A percentile compares a stretch with the other conserved stretches of the same genome.
These are phyloP conservation scores for Diutina rugosa DNA, from an alignment of 1,139 yeast genomes.

Conservation along the genomic window DNA sequence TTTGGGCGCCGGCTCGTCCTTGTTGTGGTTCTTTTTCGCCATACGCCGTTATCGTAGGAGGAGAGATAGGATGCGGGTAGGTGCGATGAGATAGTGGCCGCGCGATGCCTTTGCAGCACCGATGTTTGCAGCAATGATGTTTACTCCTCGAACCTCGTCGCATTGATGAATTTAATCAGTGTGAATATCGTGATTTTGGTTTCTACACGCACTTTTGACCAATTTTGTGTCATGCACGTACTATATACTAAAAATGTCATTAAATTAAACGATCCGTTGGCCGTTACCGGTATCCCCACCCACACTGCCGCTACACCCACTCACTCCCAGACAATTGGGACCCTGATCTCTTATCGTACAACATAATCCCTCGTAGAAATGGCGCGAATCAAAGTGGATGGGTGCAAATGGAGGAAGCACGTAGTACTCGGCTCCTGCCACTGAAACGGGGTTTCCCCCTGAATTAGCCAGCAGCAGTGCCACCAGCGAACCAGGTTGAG, in stretches of 20 bases:
- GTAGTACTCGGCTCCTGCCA: neutral
- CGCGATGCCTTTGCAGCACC: too few species aligned
- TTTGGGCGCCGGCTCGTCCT: neutral
- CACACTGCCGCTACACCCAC: neutral
- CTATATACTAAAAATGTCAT: neutral
- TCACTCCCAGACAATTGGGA: neutral
- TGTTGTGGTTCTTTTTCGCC: neutral
- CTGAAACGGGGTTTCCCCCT: neutral
- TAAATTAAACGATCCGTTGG: neutral
- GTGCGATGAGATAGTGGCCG: neutral
- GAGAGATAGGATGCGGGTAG: neutral
- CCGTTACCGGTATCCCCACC: constrained; percentile 1
- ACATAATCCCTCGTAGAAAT: neutral
- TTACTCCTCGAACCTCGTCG: too few species aligned
- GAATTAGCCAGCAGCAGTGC: neutral
- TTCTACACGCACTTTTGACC: neutral
- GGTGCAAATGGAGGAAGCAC: neutral
- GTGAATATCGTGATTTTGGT: neutral
- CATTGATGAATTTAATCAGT: too few species aligned
- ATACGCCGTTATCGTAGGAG: neutral
- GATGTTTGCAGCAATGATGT: too few species aligned
- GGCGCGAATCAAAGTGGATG: neutral
- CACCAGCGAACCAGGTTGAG: neutral
- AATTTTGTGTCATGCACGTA: neutral
- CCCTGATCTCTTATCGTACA: neutral